phyloP scores from a whole-genome alignment of 140 eudicot genomes.

The Anethum foeniculum region DNA sequence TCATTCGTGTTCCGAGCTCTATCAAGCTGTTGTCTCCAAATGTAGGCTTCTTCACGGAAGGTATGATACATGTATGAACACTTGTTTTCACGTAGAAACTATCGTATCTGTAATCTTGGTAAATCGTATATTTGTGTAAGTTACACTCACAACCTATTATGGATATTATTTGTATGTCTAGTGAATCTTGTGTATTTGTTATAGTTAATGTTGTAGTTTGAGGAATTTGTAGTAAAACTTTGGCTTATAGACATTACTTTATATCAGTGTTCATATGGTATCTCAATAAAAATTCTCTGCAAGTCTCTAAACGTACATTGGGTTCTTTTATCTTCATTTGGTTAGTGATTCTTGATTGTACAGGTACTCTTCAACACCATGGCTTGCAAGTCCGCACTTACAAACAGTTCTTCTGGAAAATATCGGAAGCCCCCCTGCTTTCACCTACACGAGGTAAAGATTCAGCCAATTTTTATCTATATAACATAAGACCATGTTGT shows the following conservation, averaged over 20 bases:
- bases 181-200: background rate
- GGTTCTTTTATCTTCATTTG: background rate
- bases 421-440: slow-evolving; percentile 66
- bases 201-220: background rate
- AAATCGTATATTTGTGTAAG: too few species aligned
- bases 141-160: too few species aligned
- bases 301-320: background rate
- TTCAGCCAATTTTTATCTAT: background rate
- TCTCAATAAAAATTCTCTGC: background rate
- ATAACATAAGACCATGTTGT: background rate
- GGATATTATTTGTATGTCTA: too few species aligned
- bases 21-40: slow-evolving; percentile 64
- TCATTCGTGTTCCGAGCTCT: slow-evolving; percentile 50
- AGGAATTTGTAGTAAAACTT: background rate
- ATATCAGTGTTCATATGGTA: too few species aligned
- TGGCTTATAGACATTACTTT: too few species aligned
- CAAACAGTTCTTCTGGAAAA: slow-evolving; percentile 66
- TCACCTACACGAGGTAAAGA: slow-evolving; percentile 60
- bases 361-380: slow-evolving; percentile 85
- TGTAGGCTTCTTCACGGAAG: slow-evolving; percentile 77
- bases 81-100: background rate
- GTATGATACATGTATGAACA: slow-evolving; percentile 12
- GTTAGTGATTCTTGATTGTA: background rate
- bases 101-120: too few species aligned
- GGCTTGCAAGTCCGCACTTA: slow-evolving; percentile 91